These are phyloP conservation scores for Ceriops decandra DNA, from an alignment of 345 rosid species.

Conservation along the genomic window DNA sequence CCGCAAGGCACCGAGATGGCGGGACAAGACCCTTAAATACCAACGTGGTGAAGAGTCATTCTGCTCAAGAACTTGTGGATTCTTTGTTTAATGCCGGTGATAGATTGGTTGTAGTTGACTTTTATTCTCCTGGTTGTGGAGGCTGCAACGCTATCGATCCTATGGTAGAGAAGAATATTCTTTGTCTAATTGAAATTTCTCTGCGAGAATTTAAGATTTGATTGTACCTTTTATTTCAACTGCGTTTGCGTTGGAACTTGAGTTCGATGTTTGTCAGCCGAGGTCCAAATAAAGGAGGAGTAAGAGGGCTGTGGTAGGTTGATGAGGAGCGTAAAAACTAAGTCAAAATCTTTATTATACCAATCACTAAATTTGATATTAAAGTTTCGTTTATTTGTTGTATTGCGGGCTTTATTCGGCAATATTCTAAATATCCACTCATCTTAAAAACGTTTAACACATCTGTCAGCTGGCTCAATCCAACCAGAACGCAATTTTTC, in stretches of 20 bases:
- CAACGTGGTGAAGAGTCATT: constrained; percentile 62
- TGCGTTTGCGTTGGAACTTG: neutral
- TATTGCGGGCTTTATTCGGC: neutral
- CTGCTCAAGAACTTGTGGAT: constrained; percentile 59
- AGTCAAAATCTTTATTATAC: too few relatives aligned
- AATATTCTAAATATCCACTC: neutral
- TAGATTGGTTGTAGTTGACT: constrained; percentile 54
- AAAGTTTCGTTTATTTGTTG: neutral
- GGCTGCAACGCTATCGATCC: constrained; percentile 87
- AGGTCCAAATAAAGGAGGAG: too few relatives aligned
- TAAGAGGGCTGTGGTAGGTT: too few relatives aligned
- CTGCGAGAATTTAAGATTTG: too few relatives aligned
- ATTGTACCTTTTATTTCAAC: too few relatives aligned
- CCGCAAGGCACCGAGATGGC: constrained; percentile 60
- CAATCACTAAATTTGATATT: too few relatives aligned
- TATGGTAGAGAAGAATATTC: constrained; percentile 36
- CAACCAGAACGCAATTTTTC: constrained; percentile 53
- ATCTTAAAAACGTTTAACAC: constrained; percentile 27
- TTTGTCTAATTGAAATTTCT: neutral
- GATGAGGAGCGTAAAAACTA: neutral
- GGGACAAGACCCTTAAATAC: constrained; percentile 58
- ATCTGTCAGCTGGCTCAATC: constrained; percentile 73
- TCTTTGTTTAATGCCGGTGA: constrained; percentile 56
- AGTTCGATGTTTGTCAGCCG: too few relatives aligned
- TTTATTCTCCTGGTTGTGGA: constrained; percentile 83